phyloP scores from a whole-genome alignment of 163 green algal genomes.

The Trebouxiophyceae sp. region DNA sequence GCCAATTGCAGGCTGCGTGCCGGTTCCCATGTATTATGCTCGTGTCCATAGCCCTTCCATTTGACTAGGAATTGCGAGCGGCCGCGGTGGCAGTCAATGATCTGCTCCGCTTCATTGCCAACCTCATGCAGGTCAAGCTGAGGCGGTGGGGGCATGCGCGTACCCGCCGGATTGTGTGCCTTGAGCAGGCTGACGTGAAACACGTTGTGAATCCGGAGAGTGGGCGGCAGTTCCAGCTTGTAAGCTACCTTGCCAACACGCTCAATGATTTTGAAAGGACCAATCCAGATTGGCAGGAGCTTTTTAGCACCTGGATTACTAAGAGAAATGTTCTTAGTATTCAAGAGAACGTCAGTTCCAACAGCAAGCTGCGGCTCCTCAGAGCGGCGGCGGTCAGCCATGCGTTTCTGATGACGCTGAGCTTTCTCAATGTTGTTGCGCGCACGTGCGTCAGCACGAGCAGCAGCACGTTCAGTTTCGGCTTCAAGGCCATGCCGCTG shows the following conservation, averaged over 20 bases:
- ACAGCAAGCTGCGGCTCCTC: constrained; percentile 16
- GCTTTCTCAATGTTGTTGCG: constrained; percentile 7
- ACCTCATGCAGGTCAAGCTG: too few relatives aligned
- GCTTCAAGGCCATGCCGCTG: not conserved
- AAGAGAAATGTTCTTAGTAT: constrained; percentile 22
- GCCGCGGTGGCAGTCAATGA: too few relatives aligned
- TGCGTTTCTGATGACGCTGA: constrained; percentile 16
- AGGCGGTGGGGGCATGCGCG: too few relatives aligned
- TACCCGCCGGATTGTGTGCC: not conserved
- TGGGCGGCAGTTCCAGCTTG: constrained; percentile 16
- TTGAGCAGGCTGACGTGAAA: constrained; percentile 31
- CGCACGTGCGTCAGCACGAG: constrained; percentile 5
- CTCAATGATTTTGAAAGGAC: constrained; percentile 23
- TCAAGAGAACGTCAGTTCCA: constrained; percentile 24
- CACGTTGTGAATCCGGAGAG: constrained; percentile 19
- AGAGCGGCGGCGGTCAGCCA: constrained; percentile 13
- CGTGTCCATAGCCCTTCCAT: too few relatives aligned
- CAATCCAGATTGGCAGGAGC: constrained; percentile 29
- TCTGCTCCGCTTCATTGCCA: too few relatives aligned
- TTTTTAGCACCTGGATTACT: constrained; percentile 11
- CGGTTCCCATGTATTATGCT: too few relatives aligned
- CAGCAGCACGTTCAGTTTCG: not conserved
- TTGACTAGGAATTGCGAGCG: too few relatives aligned
- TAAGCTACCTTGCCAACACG: constrained; percentile 13
- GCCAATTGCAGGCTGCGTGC: too few relatives aligned